Percentiles rank a stretch among this genome's conserved stretches.
Evolutionary conservation across 805 yeast species (phyloP).

Genomic region (Ascoidea rubescens): DNA sequence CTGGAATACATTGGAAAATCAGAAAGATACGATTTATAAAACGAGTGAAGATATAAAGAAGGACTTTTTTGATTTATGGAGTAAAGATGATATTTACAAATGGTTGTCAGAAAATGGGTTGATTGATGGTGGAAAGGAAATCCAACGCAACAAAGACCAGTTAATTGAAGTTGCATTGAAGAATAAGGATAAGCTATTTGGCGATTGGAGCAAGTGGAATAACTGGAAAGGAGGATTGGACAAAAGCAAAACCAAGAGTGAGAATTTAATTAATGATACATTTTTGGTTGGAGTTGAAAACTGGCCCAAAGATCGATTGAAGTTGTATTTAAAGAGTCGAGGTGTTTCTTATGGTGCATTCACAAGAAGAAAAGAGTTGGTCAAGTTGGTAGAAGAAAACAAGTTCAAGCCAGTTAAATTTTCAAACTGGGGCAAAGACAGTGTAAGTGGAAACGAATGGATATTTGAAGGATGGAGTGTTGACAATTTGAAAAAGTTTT

Average conservation of each 20-base stretch:
- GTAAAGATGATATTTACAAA: conserved; percentile 35
- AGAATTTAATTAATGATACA: conserved; percentile 26
- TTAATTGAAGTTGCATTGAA: conserved; percentile 22
- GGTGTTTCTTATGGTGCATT: conserved; percentile 24
- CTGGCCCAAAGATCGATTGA: conserved; percentile 33
- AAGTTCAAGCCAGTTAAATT: conserved; percentile 19
- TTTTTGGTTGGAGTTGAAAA: conserved; percentile 29
- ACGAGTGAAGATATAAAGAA: conserved; percentile 26
- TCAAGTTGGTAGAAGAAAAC: conserved; percentile 24
- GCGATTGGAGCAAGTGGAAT: conserved; percentile 26
- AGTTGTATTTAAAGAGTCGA: conserved; percentile 26
- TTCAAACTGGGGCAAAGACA: background rate
- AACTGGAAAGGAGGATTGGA: conserved; percentile 13
- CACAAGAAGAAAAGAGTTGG: conserved; percentile 25
- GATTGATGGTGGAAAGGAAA: conserved; percentile 19
- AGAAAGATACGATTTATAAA: conserved; percentile 22
- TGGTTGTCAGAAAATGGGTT: conserved; percentile 38
- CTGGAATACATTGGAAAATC: conserved; percentile 17
- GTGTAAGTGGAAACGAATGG: background rate
- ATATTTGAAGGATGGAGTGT: background rate
- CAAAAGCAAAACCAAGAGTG: conserved; percentile 13
- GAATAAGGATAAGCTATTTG: conserved; percentile 20
- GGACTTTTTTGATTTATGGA: conserved; percentile 36
- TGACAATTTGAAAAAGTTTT: conserved; percentile 5
- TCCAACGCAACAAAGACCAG: conserved; percentile 20